Evolutionary conservation across 768 basidiomycete genomes (phyloP), one percentile per base, ranked within the genome.

Genomic region (Trichaptum fuscoviolaceum): DNA sequence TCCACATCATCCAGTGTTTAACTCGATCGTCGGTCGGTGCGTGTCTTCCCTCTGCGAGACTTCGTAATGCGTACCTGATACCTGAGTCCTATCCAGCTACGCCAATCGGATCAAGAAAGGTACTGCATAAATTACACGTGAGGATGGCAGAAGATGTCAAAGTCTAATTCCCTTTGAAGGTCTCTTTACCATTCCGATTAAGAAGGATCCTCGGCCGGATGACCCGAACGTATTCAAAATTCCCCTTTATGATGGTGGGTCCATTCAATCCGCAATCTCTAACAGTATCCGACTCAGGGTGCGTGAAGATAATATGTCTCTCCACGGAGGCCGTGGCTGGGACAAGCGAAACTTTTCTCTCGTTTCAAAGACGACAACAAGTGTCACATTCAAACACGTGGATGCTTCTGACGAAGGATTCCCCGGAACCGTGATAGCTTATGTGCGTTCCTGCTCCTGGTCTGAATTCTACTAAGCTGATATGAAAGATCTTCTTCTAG

Each of bases 281-380:
- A 17, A n/a, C 2, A 52, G 5, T 24, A 10, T 35, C 35, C 18
- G 15, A 59, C 57, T 20, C 7, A 52, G 63, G 24, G 30, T 30
- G 30, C 8, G 15, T 20, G 71, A 72, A 12, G 70, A 81, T 73
- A 82, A 83, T 35, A 85, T 84, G 1, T 75, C 87, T 0, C 86
- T 87, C 71, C 85, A 85, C 0, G 85, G 86, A 0, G 79, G 80
- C 20, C 74, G 78, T 63, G 86, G 86, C n/a, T 88, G 83, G 81
- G 87, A 87, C 70, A 78, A 81, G 17, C 80, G 82, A 7, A 83
- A 82, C 74, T 87, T 85, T 85, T 84, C 80, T 1, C 66, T 85
- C 7, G 79, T 81, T 0, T 73, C 76, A 17, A 78, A 76, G 68
- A 77, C 79, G 7, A 67, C 75, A 20, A 82, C 78, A 1, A 83